These are phyloP conservation scores for Candida qinlingensis DNA, from an alignment of 805 yeast species.

Conservation along the genomic window DNA sequence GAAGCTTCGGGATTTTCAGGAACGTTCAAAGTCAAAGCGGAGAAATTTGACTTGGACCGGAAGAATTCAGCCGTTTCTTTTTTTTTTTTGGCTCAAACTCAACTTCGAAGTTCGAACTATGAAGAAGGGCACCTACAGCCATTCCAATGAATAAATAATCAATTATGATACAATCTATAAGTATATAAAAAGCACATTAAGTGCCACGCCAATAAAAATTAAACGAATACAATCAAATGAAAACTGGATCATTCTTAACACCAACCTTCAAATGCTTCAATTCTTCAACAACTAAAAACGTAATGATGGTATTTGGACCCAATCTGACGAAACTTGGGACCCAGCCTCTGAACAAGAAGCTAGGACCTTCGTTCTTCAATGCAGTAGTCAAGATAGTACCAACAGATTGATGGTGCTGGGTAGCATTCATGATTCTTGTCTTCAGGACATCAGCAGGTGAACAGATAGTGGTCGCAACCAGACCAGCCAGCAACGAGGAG, in stretches of 20 bases:
- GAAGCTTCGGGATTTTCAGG: too few relatives aligned
- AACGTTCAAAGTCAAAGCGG: too few relatives aligned
- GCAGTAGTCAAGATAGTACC: constrained; percentile 46
- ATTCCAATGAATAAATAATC: too few relatives aligned
- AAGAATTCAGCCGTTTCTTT: too few relatives aligned
- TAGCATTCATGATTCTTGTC: constrained; percentile 76
- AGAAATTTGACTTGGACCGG: too few relatives aligned
- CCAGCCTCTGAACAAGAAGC: constrained; percentile 90
- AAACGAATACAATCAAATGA: constrained; percentile 3
- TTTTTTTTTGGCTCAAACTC: too few relatives aligned
- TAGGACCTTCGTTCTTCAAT: constrained; percentile 62
- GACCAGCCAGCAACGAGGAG: constrained; percentile 76
- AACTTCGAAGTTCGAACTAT: too few relatives aligned
- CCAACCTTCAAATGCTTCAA: constrained; percentile 50
- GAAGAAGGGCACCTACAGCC: too few relatives aligned
- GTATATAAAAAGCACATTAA: too few relatives aligned
- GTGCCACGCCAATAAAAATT: neutral
- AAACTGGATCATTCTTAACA: constrained; percentile 25
- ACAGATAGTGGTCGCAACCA: constrained; percentile 87
- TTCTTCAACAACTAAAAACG: constrained; percentile 64
- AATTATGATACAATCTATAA: too few relatives aligned
- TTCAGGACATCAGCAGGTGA: constrained; percentile 91
- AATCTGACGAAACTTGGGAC: constrained; percentile 78
- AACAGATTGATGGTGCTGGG: constrained; percentile 39
- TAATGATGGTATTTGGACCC: constrained; percentile 76